Base-by-base conservation (phyloP, 2,329 filamentous ascomycete species). In the Aspergillus ochraceoroseus region DNA sequence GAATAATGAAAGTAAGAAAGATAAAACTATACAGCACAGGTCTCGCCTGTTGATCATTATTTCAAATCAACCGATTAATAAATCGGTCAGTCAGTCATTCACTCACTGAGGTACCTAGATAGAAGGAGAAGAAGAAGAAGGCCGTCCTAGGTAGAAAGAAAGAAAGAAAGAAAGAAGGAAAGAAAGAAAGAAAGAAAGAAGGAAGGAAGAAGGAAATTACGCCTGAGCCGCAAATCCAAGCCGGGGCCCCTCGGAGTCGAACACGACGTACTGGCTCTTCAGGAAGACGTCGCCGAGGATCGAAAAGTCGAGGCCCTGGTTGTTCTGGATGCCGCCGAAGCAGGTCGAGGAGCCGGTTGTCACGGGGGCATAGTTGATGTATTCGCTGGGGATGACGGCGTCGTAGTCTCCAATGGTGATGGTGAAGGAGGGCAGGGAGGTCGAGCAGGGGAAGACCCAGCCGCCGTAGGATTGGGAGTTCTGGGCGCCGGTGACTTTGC, bases 221-320 rank as follows among this genome's bases (percentile, higher is more conserved):
- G 57, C 56, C 54, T 65, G 62, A 17, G 61, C 38, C 4, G 74
- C 74, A 46, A 76, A 73, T 7, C 73, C 74, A 18, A 78, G 57
- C 32, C 64, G 62, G 43, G 67, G 65, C 4, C 66, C 66, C 13
- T 59, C 64, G 4, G 71, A 62, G 57, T 87, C 82, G 61, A 87
- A 87, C 32, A 87, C 78, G 19, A 83, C 79, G 58, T 84, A 88
- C 48, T 85, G 71, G 40, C 77, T 77, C 76, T 92, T 92, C 51
- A 92, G 73, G 68, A 88, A 86, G 41, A 85, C 72, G 46, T 89
- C 85, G 7, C 87, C 87, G 41, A 89, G 76, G 56, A 94, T 87
- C 41, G 74, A 78, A 48, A 82, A 72, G 4, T 72, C 72, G 32
- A 82, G 63, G n/a, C 72, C 75, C 1, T 63, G 56, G 53, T 75